Conservation (phyloP, 305 asterid genomes). For the Fraxinus nigra region DNA sequence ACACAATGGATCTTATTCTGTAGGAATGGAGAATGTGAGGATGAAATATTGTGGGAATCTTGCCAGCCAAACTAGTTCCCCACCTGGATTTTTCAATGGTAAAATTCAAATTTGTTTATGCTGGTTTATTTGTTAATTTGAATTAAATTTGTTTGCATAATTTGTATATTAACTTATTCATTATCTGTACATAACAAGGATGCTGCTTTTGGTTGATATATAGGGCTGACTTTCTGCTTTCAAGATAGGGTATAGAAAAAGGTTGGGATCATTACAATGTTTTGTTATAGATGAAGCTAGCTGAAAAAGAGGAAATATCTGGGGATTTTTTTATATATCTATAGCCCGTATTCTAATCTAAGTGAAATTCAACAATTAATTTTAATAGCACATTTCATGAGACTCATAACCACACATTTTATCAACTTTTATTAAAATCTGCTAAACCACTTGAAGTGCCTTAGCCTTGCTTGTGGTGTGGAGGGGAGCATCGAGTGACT, state of each 20-base stretch:
- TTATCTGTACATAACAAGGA: conserved; percentile 4
- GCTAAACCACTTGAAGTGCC: background rate
- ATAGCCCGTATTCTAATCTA: too few relatives aligned
- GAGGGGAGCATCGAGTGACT: background rate
- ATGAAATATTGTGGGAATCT: conserved; percentile 38
- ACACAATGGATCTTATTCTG: conserved; percentile 45
- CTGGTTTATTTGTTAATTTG: background rate
- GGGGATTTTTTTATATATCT: too few relatives aligned
- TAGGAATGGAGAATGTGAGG: conserved; percentile 46
- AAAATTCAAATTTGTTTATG: background rate
- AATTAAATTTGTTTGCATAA: background rate
- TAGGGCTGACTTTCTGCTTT: conserved; percentile 37
- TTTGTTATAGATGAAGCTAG: background rate
- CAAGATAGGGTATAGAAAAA: conserved; percentile 27
- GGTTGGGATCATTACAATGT: background rate
- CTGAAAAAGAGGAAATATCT: background rate
- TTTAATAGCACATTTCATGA: too few relatives aligned
- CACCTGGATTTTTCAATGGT: conserved; percentile 88
- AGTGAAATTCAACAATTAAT: too few relatives aligned
- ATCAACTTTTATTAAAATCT: too few relatives aligned
- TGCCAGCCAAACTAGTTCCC: conserved; percentile 77
- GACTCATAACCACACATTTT: too few relatives aligned
- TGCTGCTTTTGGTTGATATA: conserved; percentile 10
- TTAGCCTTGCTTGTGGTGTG: background rate
- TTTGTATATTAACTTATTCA: background rate